Conservation (phyloP, 139 green algal genomes). For the Micromonas pusilla region DNA sequence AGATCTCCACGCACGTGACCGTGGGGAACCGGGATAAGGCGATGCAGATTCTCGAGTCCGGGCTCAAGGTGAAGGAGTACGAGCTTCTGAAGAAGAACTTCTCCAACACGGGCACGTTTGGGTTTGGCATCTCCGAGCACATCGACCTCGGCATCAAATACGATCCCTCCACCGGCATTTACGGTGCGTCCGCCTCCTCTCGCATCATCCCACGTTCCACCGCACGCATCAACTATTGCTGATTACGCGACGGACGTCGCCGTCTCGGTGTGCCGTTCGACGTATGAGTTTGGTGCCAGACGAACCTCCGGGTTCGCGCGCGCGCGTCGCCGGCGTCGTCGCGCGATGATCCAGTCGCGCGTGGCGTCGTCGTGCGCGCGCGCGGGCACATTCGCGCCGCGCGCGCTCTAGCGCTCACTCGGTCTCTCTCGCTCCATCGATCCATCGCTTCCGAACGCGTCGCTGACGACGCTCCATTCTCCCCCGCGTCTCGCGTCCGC, state of each 20-base stretch:
- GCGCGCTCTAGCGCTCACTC: background rate
- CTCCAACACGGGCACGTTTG: conserved; percentile 68
- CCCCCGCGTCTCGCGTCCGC: too few species aligned
- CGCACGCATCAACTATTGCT: background rate
- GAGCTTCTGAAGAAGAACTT: conserved; percentile 97
- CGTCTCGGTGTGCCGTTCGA: background rate
- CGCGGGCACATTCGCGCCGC: background rate
- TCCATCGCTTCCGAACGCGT: too few species aligned
- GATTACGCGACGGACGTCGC: background rate
- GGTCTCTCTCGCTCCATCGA: too few species aligned
- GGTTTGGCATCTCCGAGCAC: conserved; percentile 90
- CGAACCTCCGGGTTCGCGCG: background rate
- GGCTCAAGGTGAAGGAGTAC: conserved; percentile 99
- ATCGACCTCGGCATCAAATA: conserved; percentile 99
- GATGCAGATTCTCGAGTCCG: conserved; percentile 95
- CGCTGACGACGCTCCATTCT: too few species aligned
- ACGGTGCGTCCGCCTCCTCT: conserved; percentile 57
- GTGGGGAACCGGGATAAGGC: conserved; percentile 89
- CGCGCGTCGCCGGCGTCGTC: too few species aligned
- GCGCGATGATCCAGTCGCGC: too few species aligned
- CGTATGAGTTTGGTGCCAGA: background rate
- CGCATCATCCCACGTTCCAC: background rate
- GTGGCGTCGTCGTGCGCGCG: too few species aligned
- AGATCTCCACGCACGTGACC: conserved; percentile 94
- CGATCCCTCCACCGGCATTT: conserved; percentile 98